Conservation (phyloP, 1,139 yeast species). For the Wickerhamomyces sp. region DNA sequence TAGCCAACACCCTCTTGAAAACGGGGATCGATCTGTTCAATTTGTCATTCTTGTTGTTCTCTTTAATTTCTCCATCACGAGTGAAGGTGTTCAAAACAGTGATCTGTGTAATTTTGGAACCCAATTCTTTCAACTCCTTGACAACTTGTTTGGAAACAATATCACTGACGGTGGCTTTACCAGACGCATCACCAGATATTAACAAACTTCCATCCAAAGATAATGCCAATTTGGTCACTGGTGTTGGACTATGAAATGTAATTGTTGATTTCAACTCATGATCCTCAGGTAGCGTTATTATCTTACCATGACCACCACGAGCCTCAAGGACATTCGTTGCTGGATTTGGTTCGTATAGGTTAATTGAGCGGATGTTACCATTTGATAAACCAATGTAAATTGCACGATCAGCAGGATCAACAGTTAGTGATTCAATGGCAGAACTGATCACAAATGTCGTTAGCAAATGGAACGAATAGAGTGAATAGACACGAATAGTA, state of each 20-base stretch:
- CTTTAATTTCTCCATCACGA: constrained; percentile 1
- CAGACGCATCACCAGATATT: constrained; percentile 68
- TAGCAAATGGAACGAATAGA: constrained; percentile 36
- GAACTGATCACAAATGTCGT: constrained; percentile 67
- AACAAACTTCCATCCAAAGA: constrained; percentile 75
- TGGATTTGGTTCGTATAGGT: constrained; percentile 46
- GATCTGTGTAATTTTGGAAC: constrained; percentile 32
- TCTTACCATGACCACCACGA: constrained; percentile 51
- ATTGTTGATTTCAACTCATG: constrained; percentile 47
- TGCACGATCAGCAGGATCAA: constrained; percentile 82
- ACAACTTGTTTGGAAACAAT: constrained; percentile 72
- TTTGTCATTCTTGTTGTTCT: constrained; percentile 14
- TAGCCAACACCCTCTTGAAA: constrained; percentile 54
- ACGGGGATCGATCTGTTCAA: constrained; percentile 37
- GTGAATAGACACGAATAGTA: constrained; percentile 64
- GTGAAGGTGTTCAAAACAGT: constrained; percentile 24
- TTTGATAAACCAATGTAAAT: constrained; percentile 63
- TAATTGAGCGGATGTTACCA: constrained; percentile 57
- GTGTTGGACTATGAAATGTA: constrained; percentile 46
- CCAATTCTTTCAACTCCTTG: constrained; percentile 54
- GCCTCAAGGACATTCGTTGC: constrained; percentile 43
- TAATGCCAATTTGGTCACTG: constrained; percentile 48
- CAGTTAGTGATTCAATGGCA: constrained; percentile 52
- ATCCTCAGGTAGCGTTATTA: constrained; percentile 47
- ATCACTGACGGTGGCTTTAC: constrained; percentile 67